phyloP scores from a whole-genome alignment of 805 yeast species.

The Monosporozyma yasuniensis region DNA sequence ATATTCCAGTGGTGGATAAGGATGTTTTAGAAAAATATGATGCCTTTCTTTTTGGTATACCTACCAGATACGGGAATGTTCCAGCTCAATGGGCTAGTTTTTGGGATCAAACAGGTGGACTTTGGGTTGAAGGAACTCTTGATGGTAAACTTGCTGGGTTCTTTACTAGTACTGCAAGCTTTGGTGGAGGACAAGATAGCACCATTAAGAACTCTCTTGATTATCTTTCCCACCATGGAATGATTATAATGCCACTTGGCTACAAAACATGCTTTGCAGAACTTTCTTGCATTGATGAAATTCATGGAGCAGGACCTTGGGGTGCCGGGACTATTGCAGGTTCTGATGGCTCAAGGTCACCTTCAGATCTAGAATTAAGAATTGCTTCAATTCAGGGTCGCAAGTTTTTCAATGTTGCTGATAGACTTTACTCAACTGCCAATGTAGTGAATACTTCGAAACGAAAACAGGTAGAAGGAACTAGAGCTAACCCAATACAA shows the following conservation, averaged over 20 bases:
- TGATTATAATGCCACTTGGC: slow-evolving; percentile 70
- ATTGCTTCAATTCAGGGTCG: slow-evolving; percentile 63
- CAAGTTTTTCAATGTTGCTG: slow-evolving; percentile 43
- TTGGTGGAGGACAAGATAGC: slow-evolving; percentile 73
- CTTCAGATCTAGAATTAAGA: slow-evolving; percentile 52
- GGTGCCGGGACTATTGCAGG: slow-evolving; percentile 80
- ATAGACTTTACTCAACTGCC: slow-evolving; percentile 21
- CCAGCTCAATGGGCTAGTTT: slow-evolving; percentile 72
- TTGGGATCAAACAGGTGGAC: slow-evolving; percentile 69
- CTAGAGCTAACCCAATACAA: background rate
- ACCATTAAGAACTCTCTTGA: slow-evolving; percentile 54
- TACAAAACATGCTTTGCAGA: slow-evolving; percentile 49
- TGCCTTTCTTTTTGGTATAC: slow-evolving; percentile 68
- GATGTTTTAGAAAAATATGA: slow-evolving; percentile 56
- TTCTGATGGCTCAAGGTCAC: slow-evolving; percentile 65
- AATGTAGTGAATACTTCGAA: background rate
- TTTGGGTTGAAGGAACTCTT: slow-evolving; percentile 65
- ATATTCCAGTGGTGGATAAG: slow-evolving; percentile 47
- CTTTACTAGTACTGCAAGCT: slow-evolving; percentile 61
- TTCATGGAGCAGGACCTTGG: slow-evolving; percentile 80
- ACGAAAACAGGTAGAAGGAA: background rate
- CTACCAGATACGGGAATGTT: slow-evolving; percentile 68
- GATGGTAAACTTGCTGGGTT: slow-evolving; percentile 67
- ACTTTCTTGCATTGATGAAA: slow-evolving; percentile 49
- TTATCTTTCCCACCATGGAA: slow-evolving; percentile 65